A percentile compares a stretch with the other conserved stretches of the same genome.
phyloP scores from a whole-genome alignment of 78 protist genomes.

The Dictyostelium brefeldianum region DNA sequence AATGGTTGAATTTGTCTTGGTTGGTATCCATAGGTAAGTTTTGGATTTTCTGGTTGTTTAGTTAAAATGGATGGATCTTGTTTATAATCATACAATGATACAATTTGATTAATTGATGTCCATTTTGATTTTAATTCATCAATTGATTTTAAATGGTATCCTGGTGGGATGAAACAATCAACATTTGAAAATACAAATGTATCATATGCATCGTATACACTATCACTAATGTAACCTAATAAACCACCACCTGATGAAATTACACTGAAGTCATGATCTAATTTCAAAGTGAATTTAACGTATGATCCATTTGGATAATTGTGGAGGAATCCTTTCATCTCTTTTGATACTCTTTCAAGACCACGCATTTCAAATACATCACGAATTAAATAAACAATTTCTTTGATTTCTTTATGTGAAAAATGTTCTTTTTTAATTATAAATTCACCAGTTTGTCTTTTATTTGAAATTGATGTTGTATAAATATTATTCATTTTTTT shows the following conservation, averaged over 20 bases:
- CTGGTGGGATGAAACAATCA: background rate
- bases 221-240: conserved; percentile 44
- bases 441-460: conserved; percentile 15
- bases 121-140: background rate
- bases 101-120: conserved; percentile 5
- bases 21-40: background rate
- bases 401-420: background rate
- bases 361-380: conserved; percentile 33
- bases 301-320: conserved; percentile 2
- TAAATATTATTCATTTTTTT: conserved; percentile 12
- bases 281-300: conserved; percentile 23
- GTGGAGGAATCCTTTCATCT: conserved; percentile 35
- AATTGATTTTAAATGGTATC: background rate
- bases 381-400: conserved; percentile 10
- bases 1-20: background rate
- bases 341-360: conserved; percentile 31
- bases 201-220: conserved; percentile 38
- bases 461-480: background rate
- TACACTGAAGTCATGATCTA: conserved; percentile 53
- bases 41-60: background rate
- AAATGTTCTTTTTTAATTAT: conserved; percentile 6
- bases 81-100: background rate
- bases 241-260: conserved; percentile 39
- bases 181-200: conserved; percentile 28
- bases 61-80: background rate